These are phyloP conservation scores for Pseudocercospora fijiensis DNA, from an alignment of 2,329 filamentous ascomycete genomes.

Conservation along the genomic window DNA sequence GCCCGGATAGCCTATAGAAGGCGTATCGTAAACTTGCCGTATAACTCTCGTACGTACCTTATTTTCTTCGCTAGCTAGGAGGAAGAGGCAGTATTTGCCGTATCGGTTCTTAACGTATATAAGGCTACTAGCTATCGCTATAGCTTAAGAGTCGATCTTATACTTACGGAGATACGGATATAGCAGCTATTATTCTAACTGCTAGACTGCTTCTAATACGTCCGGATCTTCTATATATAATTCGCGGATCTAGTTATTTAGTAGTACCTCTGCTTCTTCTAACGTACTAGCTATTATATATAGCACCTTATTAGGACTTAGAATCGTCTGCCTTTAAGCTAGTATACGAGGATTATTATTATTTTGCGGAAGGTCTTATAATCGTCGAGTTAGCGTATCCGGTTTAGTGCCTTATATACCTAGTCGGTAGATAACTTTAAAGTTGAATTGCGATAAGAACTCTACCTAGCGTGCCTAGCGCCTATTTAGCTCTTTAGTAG, in stretches of 20 bases:
- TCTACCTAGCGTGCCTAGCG: too few relatives aligned
- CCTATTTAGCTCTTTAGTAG: too few relatives aligned
- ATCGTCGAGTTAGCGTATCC: background rate
- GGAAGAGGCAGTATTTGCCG: background rate
- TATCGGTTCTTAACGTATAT: background rate
- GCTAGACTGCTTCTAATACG: background rate
- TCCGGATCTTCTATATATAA: background rate
- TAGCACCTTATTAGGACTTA: too few relatives aligned
- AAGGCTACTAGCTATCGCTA: background rate
- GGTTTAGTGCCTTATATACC: background rate
- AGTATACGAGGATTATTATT: background rate
- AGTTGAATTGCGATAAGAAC: too few relatives aligned
- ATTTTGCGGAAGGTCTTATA: background rate
- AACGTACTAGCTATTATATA: background rate
- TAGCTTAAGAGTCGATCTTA: background rate
- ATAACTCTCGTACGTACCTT: background rate
- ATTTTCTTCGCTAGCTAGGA: background rate
- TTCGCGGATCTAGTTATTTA: background rate
- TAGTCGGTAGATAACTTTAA: too few relatives aligned
- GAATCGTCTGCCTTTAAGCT: background rate
- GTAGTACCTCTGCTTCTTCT: background rate
- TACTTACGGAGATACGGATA: background rate
- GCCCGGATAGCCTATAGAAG: background rate
- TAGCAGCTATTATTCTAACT: background rate
- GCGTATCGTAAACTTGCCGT: background rate